Evolutionary conservation across 352 stramenopile species (phyloP).

Genomic region (Pythium phragmitis): DNA sequence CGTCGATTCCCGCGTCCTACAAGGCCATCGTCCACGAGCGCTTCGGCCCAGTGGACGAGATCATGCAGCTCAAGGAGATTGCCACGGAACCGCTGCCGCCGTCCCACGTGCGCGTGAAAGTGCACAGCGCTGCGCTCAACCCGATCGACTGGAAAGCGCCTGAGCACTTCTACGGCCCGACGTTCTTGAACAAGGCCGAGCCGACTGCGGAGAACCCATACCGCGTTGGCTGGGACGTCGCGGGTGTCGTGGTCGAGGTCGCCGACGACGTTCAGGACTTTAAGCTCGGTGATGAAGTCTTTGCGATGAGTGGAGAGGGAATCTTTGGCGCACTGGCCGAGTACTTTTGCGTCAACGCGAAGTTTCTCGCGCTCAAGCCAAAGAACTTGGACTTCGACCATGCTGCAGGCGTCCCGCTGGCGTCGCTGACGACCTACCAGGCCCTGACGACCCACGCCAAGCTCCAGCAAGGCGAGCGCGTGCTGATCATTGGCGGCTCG

Average conservation of each 20-base stretch:
- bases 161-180: constrained; percentile 9
- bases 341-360: constrained; percentile 32
- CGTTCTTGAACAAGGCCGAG: neutral
- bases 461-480: constrained; percentile 17
- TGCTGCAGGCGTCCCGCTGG: constrained; percentile 33
- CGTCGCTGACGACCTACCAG: constrained; percentile 36
- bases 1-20: constrained; percentile 14
- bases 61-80: constrained; percentile 7
- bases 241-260: constrained; percentile 15
- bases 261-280: neutral
- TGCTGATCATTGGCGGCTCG: constrained; percentile 15
- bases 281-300: constrained; percentile 17
- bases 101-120: constrained; percentile 8
- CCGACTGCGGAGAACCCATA: constrained; percentile 14
- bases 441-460: constrained; percentile 24
- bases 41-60: neutral
- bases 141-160: constrained; percentile 9
- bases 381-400: constrained; percentile 38
- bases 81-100: neutral
- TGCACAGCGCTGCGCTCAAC: constrained; percentile 18
- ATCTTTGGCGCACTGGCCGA: constrained; percentile 34
- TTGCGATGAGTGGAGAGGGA: constrained; percentile 20
- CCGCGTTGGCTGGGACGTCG: constrained; percentile 15
- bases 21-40: constrained; percentile 16
- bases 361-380: constrained; percentile 41